Base-by-base conservation (phyloP, 164 flowering plant genomes). In the Liquidambar formosana region DNA sequence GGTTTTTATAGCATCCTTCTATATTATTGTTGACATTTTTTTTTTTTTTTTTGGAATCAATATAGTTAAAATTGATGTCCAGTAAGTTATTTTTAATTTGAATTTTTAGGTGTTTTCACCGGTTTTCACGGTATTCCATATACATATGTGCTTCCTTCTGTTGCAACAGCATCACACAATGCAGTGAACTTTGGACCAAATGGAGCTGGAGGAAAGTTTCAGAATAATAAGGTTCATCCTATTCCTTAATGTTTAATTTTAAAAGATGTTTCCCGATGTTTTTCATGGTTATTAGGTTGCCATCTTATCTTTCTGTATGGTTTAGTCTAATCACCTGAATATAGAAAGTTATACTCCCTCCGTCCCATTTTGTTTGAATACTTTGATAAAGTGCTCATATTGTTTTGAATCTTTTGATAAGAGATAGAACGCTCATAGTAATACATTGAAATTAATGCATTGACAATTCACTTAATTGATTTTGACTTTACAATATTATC, bases 181-280 rank as follows among this genome's bases (percentile, higher is more conserved):
- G 25, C 85, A 47, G 56, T 78, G 51, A 82, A 81, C 79, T 86
- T 78, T 85, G 93, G 93, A 75, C 71, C 85, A 57, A 84, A 84
- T 75, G 91, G 88, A 9, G 62, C 74, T 63, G 88, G 88, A 67
- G 88, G 80, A 19, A 89, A 79, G 75, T 84, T 70, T 81, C 91
- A 79, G 67, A 88, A 76, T 74, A 83, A 79, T 78, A 92, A 92
- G 97, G 97, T 90, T 76, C 47, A 28, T 64, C 71, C 70, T 25
- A 0, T 69, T 78, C 67, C 71, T 26, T 48, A 41, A 25, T 69
- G 25, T 47, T 57, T 5, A 73, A 63, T 62, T 19, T 19, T 41
- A 25, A 22, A 33, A 56, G 27, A 56, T 57, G 33, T 23, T 51
- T 48, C 16, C 61, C 67, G 14, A 54, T 79, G 68, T 46, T 58